phyloP scores from a whole-genome alignment of 176 grass and related monocot genomes.

The Musa troglodytarum region DNA sequence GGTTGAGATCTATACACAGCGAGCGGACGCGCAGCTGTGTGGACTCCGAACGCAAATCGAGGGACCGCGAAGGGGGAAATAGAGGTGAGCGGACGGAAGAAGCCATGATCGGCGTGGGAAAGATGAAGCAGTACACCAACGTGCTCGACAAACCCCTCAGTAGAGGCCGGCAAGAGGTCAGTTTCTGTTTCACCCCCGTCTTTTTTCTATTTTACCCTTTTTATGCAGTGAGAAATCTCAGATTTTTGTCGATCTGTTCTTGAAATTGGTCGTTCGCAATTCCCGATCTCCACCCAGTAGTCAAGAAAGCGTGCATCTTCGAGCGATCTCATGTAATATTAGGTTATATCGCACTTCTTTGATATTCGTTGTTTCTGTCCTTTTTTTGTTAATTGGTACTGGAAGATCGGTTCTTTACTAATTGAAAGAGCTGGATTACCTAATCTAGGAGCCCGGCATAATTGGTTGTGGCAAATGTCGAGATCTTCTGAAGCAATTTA shows the following conservation, averaged over 20 bases:
- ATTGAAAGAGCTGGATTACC: neutral
- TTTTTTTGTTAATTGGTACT: neutral
- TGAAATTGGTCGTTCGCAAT: neutral
- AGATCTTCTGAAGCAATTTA: neutral
- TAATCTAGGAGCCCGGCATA: neutral
- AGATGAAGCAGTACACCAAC: constrained; percentile 87
- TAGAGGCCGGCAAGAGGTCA: constrained; percentile 66
- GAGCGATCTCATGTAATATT: neutral
- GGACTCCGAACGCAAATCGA: neutral
- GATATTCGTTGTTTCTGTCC: neutral
- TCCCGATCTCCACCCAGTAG: neutral
- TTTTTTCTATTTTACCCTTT: neutral
- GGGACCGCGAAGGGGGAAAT: neutral
- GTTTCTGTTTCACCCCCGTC: neutral
- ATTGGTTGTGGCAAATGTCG: neutral
- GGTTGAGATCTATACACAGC: neutral
- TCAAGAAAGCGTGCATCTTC: too few species aligned
- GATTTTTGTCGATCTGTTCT: neutral
- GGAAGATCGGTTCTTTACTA: neutral
- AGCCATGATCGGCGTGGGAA: constrained; percentile 82
- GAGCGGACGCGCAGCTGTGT: neutral
- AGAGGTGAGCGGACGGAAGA: neutral
- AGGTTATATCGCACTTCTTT: neutral
- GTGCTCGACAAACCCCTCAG: constrained; percentile 91
- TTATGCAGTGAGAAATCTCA: neutral